phyloP scores from a whole-genome alignment of 2,329 filamentous ascomycete genomes.

The Fusarium sp. region DNA sequence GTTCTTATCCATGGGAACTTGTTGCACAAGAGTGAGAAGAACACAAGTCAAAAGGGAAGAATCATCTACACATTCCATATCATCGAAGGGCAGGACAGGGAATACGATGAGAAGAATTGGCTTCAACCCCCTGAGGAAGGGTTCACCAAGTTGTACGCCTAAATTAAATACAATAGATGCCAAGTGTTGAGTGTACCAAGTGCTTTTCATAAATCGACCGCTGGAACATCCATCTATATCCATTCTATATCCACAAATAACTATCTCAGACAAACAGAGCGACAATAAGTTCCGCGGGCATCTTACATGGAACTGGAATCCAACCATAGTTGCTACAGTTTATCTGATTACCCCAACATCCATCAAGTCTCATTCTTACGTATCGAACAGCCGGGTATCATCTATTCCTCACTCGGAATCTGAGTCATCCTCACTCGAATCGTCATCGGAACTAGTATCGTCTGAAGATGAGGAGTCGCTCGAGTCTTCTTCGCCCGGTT shows the following conservation, averaged over 20 bases:
- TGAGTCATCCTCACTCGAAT: constrained; percentile 43
- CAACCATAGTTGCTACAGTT: constrained; percentile 44
- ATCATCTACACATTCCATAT: constrained; percentile 99
- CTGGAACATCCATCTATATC: constrained; percentile 19
- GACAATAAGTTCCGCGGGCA: constrained; percentile 43
- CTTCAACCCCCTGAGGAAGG: constrained; percentile 86
- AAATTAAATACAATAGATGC: constrained; percentile 21
- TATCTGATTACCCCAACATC: constrained; percentile 41
- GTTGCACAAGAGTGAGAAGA: constrained; percentile 96
- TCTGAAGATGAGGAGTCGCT: constrained; percentile 54
- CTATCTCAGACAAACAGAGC: constrained; percentile 22
- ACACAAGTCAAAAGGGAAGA: constrained; percentile 85
- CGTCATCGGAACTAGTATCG: constrained; percentile 54
- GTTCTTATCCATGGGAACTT: constrained; percentile 97
- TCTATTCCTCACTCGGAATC: constrained; percentile 43
- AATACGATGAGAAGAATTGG: constrained; percentile 93
- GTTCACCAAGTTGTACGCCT: constrained; percentile 78
- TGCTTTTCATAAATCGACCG: constrained; percentile 14
- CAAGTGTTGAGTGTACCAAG: not conserved
- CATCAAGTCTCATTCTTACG: constrained; percentile 24
- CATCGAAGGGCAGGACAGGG: constrained; percentile 82
- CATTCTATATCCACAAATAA: constrained; percentile 21
- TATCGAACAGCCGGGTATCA: constrained; percentile 27
- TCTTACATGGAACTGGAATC: constrained; percentile 40
- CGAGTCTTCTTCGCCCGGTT: constrained; percentile 48